Base-by-base conservation (phyloP, 78 protist species). In the Dictyostelium citrinum region DNA sequence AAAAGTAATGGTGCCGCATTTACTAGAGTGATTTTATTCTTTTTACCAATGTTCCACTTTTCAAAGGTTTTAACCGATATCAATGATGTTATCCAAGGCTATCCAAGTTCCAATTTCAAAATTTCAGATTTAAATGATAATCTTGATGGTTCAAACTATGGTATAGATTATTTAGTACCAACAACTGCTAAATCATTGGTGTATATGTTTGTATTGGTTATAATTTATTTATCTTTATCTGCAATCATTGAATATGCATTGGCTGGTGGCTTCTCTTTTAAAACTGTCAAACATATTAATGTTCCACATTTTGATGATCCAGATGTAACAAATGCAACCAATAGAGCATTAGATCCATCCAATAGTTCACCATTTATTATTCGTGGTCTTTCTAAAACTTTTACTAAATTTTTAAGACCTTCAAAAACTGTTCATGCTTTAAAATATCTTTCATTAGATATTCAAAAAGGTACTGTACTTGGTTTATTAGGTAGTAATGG, bases 401-500 rank as follows among this genome's bases (percentile, higher is more conserved):
- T 79, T 61, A 55, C 7, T 2, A 93, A 93, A 27, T 37, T 78
- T 0, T 60, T 84, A 14, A 81, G 49, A 8, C 70, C 60, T 5
- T 49, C 46, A 17, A 46, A 88, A 31, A 16, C 14, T 37, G 90
- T 93, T 7, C 90, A 93, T 35, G 96, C 96, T 6, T 90, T 95
- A 7, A 84, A 70, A 29, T 77, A 67, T 51, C 43, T 95, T 2
- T 58, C 86, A 31, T 31, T 95, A 20, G 75, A 93, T 2, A 67
- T 95, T 55, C 95, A 83, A 35, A 1, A 45, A 20, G 90, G 90
- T 35, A 71, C 39, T 46, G 46, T 95, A 49, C 45, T 83, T 17
- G 17, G 90, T 43, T 75, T 97, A 22, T 84, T 96, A 9, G 98
- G 97, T 33, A 96, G 43, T 55, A 96, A 97, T 88, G 98, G 98